Evolutionary conservation across 2,329 filamentous ascomycete species (phyloP).

Genomic region (Aureobasidium sp.): DNA sequence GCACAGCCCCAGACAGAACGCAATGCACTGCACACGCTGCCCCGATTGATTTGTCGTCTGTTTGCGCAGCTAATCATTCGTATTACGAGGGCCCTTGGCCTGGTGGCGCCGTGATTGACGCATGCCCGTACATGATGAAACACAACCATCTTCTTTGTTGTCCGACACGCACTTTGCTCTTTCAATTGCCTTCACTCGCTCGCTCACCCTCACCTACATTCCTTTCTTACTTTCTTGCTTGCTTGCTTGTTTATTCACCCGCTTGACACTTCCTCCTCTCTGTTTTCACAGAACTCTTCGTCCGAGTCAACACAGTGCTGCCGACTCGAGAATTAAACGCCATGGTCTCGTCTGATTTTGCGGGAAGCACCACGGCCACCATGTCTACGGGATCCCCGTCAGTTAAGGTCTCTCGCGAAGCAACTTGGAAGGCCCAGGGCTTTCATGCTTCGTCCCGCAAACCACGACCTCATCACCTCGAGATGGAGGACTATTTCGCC

Average conservation of each 20-base stretch:
- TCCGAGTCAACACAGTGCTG: neutral
- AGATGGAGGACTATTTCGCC: conserved; percentile 25
- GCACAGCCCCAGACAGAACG: conserved; percentile 7
- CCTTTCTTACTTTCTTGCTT: neutral
- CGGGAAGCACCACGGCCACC: conserved; percentile 9
- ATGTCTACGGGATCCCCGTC: conserved; percentile 6
- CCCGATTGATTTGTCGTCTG: neutral
- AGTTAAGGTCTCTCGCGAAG: conserved; percentile 10
- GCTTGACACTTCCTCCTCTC: neutral
- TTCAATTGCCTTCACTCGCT: neutral
- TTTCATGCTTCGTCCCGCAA: conserved; percentile 10
- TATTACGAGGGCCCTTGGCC: neutral
- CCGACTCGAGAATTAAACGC: neutral
- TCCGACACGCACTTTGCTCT: neutral
- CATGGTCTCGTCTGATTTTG: conserved; percentile 9
- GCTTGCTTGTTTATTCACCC: neutral
- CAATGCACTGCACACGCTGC: neutral
- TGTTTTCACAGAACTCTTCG: neutral
- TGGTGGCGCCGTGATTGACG: conserved; percentile 1
- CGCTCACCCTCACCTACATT: neutral
- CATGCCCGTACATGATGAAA: conserved; percentile 9
- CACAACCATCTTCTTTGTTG: conserved; percentile 6
- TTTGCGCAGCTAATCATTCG: neutral
- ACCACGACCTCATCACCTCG: conserved; percentile 19
- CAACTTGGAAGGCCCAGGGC: conserved; percentile 10